phyloP scores from a whole-genome alignment of 805 yeast genomes.

The Candida caryicola region DNA sequence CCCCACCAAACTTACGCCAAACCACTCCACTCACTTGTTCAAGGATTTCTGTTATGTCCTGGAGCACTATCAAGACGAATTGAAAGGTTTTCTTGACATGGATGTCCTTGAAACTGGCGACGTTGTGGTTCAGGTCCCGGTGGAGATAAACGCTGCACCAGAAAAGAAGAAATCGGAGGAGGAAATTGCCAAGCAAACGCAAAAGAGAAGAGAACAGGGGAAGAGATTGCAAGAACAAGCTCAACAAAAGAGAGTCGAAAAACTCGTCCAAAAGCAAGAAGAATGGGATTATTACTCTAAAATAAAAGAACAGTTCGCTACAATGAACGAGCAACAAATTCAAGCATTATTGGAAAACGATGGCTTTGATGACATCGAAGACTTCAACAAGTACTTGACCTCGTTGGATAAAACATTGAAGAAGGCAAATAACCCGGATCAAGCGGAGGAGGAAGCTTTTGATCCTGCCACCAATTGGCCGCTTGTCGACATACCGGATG shows the following conservation, averaged over 20 bases:
- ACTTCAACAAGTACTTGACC: conserved; percentile 61
- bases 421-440: conserved; percentile 59
- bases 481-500: conserved; percentile 80
- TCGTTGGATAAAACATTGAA: conserved; percentile 68
- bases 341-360: conserved; percentile 59
- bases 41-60: conserved; percentile 80
- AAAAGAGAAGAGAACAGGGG: conserved; percentile 81
- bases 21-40: conserved; percentile 65
- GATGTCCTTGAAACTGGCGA: conserved; percentile 68
- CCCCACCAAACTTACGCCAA: conserved; percentile 65
- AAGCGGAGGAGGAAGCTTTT: conserved; percentile 34
- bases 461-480: conserved; percentile 64
- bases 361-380: conserved; percentile 74
- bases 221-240: conserved; percentile 91
- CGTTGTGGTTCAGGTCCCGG: conserved; percentile 77
- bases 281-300: conserved; percentile 70
- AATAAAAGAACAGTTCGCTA: conserved; percentile 50
- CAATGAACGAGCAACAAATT: conserved; percentile 51
- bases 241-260: conserved; percentile 76
- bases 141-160: conserved; percentile 55
- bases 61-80: conserved; percentile 61
- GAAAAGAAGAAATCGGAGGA: conserved; percentile 78
- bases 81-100: conserved; percentile 54
- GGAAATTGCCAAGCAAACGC: conserved; percentile 73
- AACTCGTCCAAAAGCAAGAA: conserved; percentile 72